Evolutionary conservation across 129 eudicot genomes (phyloP).

Genomic region (Flaveria brownii): DNA sequence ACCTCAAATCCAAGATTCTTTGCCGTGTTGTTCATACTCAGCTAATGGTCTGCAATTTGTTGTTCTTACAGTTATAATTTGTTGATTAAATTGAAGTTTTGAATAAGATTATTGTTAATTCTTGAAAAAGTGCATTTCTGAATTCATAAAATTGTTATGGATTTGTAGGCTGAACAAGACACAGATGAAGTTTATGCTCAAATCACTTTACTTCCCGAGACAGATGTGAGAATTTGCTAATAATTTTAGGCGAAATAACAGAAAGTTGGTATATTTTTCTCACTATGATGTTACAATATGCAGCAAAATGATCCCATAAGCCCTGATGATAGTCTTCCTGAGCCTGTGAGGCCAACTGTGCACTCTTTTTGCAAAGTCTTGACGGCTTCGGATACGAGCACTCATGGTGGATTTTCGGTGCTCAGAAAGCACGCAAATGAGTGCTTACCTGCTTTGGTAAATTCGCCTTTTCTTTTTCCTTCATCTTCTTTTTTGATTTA

Average conservation of each 20-base stretch:
- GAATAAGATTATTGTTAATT: not conserved
- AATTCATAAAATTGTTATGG: not conserved
- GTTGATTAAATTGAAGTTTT: slow-evolving; percentile 16
- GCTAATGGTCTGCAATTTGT: slow-evolving; percentile 35
- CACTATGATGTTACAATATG: slow-evolving; percentile 9
- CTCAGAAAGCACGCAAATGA: slow-evolving; percentile 87
- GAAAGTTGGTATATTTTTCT: not conserved
- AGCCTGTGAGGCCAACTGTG: slow-evolving; percentile 62
- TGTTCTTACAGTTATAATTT: not conserved
- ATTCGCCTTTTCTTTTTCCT: not conserved
- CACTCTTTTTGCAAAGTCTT: slow-evolving; percentile 85
- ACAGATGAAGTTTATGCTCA: slow-evolving; percentile 95
- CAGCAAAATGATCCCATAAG: slow-evolving; percentile 76
- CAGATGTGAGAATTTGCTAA: slow-evolving; percentile 54
- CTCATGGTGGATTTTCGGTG: slow-evolving; percentile 97
- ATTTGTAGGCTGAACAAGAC: slow-evolving; percentile 87
- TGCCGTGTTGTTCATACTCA: slow-evolving; percentile 67
- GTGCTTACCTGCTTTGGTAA: slow-evolving; percentile 89
- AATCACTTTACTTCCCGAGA: slow-evolving; percentile 72
- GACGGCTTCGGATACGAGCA: slow-evolving; percentile 96
- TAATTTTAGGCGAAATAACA: not conserved
- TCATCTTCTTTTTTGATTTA: not conserved
- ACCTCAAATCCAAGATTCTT: slow-evolving; percentile 76
- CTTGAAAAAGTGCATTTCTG: no score
- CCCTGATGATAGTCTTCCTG: slow-evolving; percentile 51